Conservation (phyloP, 352 stramenopile species). For the Phytophthora sp. region DNA sequence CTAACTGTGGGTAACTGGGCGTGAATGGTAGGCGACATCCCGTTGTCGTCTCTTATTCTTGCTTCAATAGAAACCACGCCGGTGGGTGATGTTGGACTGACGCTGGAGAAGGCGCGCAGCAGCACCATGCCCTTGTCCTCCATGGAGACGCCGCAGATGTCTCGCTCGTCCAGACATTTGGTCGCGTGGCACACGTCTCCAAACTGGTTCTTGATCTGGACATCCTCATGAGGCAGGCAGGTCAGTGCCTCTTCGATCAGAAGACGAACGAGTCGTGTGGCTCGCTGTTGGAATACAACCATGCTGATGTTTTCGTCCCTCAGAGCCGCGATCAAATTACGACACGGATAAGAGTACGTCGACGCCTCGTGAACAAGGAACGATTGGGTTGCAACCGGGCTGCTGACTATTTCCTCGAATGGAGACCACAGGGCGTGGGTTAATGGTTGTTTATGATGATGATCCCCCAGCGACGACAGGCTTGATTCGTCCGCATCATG, state of each 20-base stretch:
- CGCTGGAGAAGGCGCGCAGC: constrained; percentile 31
- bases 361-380: constrained; percentile 49
- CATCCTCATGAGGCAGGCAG: constrained; percentile 35
- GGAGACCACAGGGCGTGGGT: not conserved
- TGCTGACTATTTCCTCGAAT: constrained; percentile 2
- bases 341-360: constrained; percentile 40
- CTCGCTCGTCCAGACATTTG: constrained; percentile 29
- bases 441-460: not conserved
- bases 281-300: constrained; percentile 37
- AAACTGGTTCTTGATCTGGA: constrained; percentile 34
- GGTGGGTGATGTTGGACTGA: constrained; percentile 32
- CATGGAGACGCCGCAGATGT: constrained; percentile 37
- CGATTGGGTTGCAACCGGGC: not conserved
- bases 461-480: not conserved
- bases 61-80: constrained; percentile 29
- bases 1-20: constrained; percentile 39
- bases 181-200: constrained; percentile 34
- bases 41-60: constrained; percentile 7
- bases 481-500: constrained; percentile 4
- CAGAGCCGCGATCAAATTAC: constrained; percentile 38
- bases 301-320: constrained; percentile 34
- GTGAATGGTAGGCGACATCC: constrained; percentile 14
- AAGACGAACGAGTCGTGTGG: constrained; percentile 38
- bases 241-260: constrained; percentile 49
- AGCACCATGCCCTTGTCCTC: constrained; percentile 37